These are phyloP conservation scores for Rosellinia necatrix DNA, from an alignment of 2,329 filamentous ascomycete genomes.

Conservation along the genomic window DNA sequence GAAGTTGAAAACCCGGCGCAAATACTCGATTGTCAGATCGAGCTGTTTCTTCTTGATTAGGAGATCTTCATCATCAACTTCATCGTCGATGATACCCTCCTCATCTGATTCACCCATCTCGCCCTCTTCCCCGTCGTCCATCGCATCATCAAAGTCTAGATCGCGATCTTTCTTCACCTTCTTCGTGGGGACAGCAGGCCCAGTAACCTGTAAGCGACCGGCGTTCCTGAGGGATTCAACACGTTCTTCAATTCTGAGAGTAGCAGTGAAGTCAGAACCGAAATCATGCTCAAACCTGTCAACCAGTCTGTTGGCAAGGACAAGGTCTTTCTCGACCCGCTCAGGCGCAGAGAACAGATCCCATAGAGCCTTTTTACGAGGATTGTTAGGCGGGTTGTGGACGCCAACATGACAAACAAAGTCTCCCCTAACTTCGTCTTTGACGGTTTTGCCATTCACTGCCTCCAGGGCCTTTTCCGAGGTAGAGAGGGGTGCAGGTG, in stretches of 20 bases:
- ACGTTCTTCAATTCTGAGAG: conserved; percentile 80
- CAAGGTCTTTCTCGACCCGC: conserved; percentile 86
- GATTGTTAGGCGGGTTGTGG: conserved; percentile 83
- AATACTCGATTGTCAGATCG: conserved; percentile 93
- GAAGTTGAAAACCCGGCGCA: conserved; percentile 96
- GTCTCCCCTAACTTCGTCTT: conserved; percentile 90
- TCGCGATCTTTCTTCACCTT: conserved; percentile 60
- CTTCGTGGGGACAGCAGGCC: conserved; percentile 60
- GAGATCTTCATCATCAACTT: conserved; percentile 87
- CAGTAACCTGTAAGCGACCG: conserved; percentile 74
- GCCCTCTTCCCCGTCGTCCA: conserved; percentile 66
- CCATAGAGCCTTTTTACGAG: conserved; percentile 94
- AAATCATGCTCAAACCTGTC: conserved; percentile 85
- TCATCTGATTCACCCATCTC: conserved; percentile 80
- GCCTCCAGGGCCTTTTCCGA: conserved; percentile 88
- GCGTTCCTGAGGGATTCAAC: conserved; percentile 80
- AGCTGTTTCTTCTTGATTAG: conserved; percentile 95
- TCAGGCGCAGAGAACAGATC: conserved; percentile 95
- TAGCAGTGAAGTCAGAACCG: conserved; percentile 75
- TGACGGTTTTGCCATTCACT: conserved; percentile 97
- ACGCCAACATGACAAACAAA: conserved; percentile 98
- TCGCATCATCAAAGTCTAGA: conserved; percentile 60
- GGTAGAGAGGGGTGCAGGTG: conserved; percentile 56
- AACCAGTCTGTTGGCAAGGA: conserved; percentile 80
- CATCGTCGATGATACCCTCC: conserved; percentile 77